These are phyloP conservation scores for Globisporangium radiosum DNA, from an alignment of 352 stramenopile genomes.

Conservation along the genomic window DNA sequence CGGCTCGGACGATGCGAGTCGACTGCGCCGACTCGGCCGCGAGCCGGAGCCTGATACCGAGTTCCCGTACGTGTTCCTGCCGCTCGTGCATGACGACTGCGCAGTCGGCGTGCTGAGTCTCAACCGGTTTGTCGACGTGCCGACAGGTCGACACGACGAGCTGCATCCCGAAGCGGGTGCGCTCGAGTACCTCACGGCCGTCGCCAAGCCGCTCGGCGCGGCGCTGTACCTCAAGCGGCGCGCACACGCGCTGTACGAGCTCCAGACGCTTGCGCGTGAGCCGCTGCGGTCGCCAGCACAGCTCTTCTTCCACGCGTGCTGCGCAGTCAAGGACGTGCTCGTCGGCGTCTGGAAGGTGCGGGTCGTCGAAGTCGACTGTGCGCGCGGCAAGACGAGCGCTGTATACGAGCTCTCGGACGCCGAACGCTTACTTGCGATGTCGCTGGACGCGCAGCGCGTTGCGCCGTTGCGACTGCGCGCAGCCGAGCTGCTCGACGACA, in stretches of 20 bases:
- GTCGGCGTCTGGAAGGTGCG: conserved; percentile 50
- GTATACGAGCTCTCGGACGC: conserved; percentile 53
- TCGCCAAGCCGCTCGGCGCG: conserved; percentile 35
- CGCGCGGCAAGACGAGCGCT: conserved; percentile 33
- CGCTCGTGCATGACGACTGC: conserved; percentile 60
- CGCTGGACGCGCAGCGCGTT: conserved; percentile 18
- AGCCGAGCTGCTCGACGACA: conserved; percentile 42
- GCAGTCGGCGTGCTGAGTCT: conserved; percentile 55
- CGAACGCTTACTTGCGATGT: conserved; percentile 16
- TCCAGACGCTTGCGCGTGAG: conserved; percentile 30
- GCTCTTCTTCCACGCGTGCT: conserved; percentile 35
- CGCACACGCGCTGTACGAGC: conserved; percentile 35
- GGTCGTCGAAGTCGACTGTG: conserved; percentile 45
- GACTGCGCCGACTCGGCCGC: conserved; percentile 24
- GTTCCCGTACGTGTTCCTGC: conserved; percentile 57
- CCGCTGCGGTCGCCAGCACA: conserved; percentile 50
- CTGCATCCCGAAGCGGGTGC: conserved; percentile 54
- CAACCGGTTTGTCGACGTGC: conserved; percentile 42
- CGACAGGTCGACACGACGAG: conserved; percentile 55
- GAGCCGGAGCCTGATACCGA: conserved; percentile 1
- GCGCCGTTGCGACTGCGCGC: conserved; percentile 33
- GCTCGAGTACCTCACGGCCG: conserved; percentile 35
- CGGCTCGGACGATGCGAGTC: conserved; percentile 22
- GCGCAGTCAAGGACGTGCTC: conserved; percentile 37
- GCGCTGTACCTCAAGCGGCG: conserved; percentile 61